phyloP scores from a whole-genome alignment of 805 yeast genomes.

The Wickerhamomyces sydowiorum region DNA sequence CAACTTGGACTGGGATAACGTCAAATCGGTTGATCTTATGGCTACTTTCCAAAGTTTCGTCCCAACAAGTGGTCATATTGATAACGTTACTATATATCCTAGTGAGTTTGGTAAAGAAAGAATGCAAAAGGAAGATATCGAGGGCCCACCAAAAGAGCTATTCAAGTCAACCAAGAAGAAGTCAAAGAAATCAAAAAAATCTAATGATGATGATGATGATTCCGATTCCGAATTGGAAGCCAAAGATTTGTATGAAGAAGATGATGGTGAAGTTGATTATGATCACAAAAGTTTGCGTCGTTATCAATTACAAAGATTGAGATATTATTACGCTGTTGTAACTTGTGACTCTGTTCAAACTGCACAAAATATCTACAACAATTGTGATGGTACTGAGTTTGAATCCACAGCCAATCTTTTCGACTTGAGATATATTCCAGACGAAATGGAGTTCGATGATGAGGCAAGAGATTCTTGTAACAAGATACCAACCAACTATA shows the following conservation, averaged over 20 bases:
- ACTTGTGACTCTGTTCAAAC: conserved; percentile 70
- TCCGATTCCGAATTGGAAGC: conserved; percentile 54
- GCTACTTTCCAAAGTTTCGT: conserved; percentile 85
- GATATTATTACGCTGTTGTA: conserved; percentile 91
- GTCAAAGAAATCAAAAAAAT: conserved; percentile 28
- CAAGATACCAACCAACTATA: conserved; percentile 69
- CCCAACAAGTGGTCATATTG: conserved; percentile 66
- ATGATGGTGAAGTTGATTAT: conserved; percentile 76
- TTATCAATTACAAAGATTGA: conserved; percentile 86
- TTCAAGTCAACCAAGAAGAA: conserved; percentile 43
- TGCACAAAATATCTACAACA: conserved; percentile 70
- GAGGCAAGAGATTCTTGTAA: conserved; percentile 70
- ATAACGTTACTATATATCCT: conserved; percentile 70
- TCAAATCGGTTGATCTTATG: conserved; percentile 81
- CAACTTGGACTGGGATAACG: conserved; percentile 95
- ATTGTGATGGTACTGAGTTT: conserved; percentile 92
- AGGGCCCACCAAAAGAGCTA: conserved; percentile 89
- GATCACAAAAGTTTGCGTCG: conserved; percentile 79
- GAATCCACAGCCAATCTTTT: conserved; percentile 94
- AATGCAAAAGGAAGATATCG: conserved; percentile 81
- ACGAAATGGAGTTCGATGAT: conserved; percentile 81
- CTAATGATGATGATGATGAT: conserved; percentile 36
- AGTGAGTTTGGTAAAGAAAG: conserved; percentile 91
- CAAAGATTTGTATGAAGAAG: conserved; percentile 71
- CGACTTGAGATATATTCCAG: conserved; percentile 90